A percentile compares a stretch with the other conserved stretches of the same genome.
Evolutionary conservation across 164 flowering plant genomes (phyloP).

Genomic region (Piper longum): DNA sequence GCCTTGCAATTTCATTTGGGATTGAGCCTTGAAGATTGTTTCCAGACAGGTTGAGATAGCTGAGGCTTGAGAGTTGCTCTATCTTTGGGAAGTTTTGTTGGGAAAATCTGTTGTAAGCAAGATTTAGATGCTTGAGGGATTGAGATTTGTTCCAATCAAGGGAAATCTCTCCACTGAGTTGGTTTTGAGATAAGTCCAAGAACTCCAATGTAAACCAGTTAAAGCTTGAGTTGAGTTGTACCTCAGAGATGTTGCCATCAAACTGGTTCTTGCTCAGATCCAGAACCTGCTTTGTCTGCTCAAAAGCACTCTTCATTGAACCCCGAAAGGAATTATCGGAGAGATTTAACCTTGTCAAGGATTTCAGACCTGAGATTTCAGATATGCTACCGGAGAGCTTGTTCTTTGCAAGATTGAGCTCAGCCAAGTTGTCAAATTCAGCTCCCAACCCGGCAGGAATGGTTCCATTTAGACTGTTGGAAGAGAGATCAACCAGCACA

Average conservation of each 20-base stretch:
- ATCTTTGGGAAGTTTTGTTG: conserved; percentile 35
- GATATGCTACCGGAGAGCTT: conserved; percentile 38
- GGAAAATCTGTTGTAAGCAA: conserved; percentile 57
- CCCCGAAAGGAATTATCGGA: conserved; percentile 60
- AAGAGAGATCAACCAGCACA: conserved; percentile 39
- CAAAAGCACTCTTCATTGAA: conserved; percentile 42
- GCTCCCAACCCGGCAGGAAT: conserved; percentile 53
- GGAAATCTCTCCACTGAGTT: conserved; percentile 55
- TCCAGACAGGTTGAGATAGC: conserved; percentile 57
- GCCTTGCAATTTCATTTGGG: conserved; percentile 28
- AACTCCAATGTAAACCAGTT: conserved; percentile 46
- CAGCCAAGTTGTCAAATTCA: conserved; percentile 46
- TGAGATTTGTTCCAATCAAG: conserved; percentile 22
- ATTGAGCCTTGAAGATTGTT: conserved; percentile 34
- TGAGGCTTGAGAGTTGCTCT: conserved; percentile 26
- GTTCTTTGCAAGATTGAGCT: conserved; percentile 55
- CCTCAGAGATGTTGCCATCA: conserved; percentile 64
- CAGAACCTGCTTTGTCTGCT: conserved; percentile 37
- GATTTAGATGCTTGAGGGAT: conserved; percentile 57
- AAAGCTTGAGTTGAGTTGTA: conserved; percentile 37
- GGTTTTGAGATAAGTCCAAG: conserved; percentile 63
- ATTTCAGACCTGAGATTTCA: conserved; percentile 36
- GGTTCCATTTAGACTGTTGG: conserved; percentile 36
- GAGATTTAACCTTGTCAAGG: conserved; percentile 43
- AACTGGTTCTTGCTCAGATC: conserved; percentile 71